Conservation (phyloP, 2,329 filamentous ascomycete species). For the Clarireedia monteithiana region DNA sequence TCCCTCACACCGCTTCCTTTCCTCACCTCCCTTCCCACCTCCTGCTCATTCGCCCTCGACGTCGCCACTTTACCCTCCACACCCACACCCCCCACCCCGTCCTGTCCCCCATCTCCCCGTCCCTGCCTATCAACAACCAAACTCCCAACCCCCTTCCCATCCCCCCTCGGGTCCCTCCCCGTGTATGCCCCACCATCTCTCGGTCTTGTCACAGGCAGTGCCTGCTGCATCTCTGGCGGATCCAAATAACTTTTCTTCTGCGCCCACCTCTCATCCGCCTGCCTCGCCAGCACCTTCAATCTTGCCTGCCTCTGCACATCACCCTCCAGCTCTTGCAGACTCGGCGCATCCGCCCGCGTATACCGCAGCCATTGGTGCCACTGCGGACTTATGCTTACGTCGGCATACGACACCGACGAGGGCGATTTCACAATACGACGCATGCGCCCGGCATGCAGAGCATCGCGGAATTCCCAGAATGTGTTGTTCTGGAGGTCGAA, state of each 20-base stretch:
- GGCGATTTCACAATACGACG: conserved; percentile 57
- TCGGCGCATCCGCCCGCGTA: conserved; percentile 46
- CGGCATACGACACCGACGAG: conserved; percentile 43
- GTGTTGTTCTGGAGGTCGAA: conserved; percentile 59
- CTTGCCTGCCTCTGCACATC: conserved; percentile 46
- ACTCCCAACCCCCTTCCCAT: background rate
- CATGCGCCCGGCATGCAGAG: conserved; percentile 36
- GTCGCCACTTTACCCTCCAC: conserved; percentile 17
- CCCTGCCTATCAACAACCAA: background rate
- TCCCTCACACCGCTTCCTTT: background rate
- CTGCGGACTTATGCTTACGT: conserved; percentile 48
- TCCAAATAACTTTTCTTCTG: conserved; percentile 47
- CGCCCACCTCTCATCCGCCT: conserved; percentile 57
- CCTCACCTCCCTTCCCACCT: conserved; percentile 5
- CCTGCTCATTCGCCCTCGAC: conserved; percentile 19
- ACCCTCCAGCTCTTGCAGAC: conserved; percentile 45
- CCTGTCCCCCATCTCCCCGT: background rate
- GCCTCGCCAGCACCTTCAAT: conserved; percentile 48
- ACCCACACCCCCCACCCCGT: background rate
- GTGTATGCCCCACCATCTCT: background rate
- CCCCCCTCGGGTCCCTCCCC: background rate
- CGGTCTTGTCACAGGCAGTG: background rate
- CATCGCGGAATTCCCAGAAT: conserved; percentile 59
- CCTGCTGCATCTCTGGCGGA: conserved; percentile 19
- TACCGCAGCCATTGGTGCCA: conserved; percentile 66